Evolutionary conservation across 2,329 filamentous ascomycete species (phyloP), one percentile per base, ranked within the genome.

Genomic region (Bipolaris gigantea): DNA sequence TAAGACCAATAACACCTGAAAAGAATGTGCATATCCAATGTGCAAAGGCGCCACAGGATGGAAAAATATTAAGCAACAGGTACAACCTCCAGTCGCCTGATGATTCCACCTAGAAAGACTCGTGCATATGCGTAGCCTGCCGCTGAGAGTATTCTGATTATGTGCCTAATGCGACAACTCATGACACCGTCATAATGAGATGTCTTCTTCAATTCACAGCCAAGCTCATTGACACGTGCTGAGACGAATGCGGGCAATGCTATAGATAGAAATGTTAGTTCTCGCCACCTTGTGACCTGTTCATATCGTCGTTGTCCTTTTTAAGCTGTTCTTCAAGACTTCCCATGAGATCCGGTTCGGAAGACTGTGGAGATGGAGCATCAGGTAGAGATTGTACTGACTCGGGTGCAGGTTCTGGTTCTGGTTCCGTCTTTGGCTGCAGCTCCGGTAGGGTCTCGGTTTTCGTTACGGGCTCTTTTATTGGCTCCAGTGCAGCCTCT

Each of bases 251-350:
- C 19, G 8, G 3, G 15, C 2, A 30, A 34, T 19, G 15, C n/a
- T 15, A 40, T 18, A 40, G 25, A 23, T 2, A 40, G n/a, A n/a
- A 15, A 50, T 43, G 25, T 50, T 19, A 19, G 18, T 9, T 23
- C 45, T 39, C 13, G 35, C 23, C 47, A 23, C 19, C 40, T 53
- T 51, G 65, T 16, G 55, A 57, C 45, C 45, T 59, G 51, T 55
- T 46, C 48, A 60, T 60, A 3, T 60, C 57, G 30, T 66, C 56
- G 47, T 63, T 65, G 35, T 71, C 68, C 47, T 71, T 67, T 21
- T 75, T 72, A 41, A 79, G 58, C 50, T 79, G 78, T 21, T 73
- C 74, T 59, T 82, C 79, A 21, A 81, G 61, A 50, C 76, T 80
- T 33, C 77, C 78, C 25, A 81, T 64, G 30, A 81, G 61, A 66